Evolutionary conservation across 139 green algal species (phyloP), one percentile per base, ranked within the genome.

Genomic region (Limnomonas spitsbergensis): DNA sequence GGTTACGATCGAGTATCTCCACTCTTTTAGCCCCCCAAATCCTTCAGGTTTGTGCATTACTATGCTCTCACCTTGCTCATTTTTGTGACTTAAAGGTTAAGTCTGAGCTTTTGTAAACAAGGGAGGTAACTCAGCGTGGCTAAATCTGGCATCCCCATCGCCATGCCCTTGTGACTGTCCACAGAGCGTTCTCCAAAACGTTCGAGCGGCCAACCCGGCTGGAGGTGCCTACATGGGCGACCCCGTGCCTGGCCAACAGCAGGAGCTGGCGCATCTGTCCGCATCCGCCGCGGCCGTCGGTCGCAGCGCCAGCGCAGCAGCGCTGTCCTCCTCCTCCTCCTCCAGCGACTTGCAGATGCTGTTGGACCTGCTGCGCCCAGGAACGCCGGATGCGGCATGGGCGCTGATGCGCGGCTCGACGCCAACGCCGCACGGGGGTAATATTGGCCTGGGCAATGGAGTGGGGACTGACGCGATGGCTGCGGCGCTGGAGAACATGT

Each of bases 331-430:
- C 14, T 61, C 47, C 20, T 61, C 47, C 14, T 29, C 14, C 47
- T 61, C 47, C 47, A 14, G 20, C 14, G 47, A 61, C 47, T 29
- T 61, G 47, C 47, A 61, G 20, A 14, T 72, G 26, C 61, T 72
- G 26, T 20, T 7, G 26, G 61, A 72, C 61, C 29, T 72, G 27
- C 61, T 72, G 61, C 26, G 61, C 27, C 61, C 61, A 24, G 61
- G 61, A 7, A 72, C 61, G 27, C 61, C 61, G 7, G 61, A 72
- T 14, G 47, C 47, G 6, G 61, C 61, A 72, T 72, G 61, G 61
- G 61, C 27, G 61, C 61, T 72, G 61, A 20, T 72, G 61, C 61
- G 61, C 29, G 61, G 61, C 7, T 7, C 27, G 9, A 72, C 61
- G 29, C 61, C 61, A 34, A 72, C 61, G 29, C 61, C 47, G 14